Percentiles rank a stretch among this genome's conserved stretches.
Evolutionary conservation across 2,329 filamentous ascomycete species (phyloP).

Genomic region (Nannizziopsis arthrosporioides): DNA sequence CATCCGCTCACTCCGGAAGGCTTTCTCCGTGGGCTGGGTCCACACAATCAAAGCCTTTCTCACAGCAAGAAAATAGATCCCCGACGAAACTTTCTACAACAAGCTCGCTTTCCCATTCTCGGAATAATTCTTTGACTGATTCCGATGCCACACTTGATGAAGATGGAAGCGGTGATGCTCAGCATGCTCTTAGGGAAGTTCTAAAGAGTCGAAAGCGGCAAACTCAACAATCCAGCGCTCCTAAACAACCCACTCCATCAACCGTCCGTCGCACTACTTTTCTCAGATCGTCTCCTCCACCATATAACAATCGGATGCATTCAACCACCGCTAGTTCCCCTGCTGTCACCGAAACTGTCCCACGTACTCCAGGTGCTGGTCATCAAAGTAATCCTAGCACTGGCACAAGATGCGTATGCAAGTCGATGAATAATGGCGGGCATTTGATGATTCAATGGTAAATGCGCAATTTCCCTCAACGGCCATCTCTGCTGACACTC

Average conservation of each 20-base stretch:
- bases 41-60: constrained; percentile 3
- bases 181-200: constrained; percentile 38
- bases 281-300: constrained; percentile 33
- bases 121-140: constrained; percentile 16
- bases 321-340: constrained; percentile 37
- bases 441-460: constrained; percentile 50
- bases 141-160: constrained; percentile 17
- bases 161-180: constrained; percentile 32
- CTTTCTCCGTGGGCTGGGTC: constrained; percentile 24
- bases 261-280: constrained; percentile 24
- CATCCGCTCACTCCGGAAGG: constrained; percentile 31
- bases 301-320: constrained; percentile 26
- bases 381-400: constrained; percentile 41
- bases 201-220: constrained; percentile 21
- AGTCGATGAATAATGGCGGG: constrained; percentile 42
- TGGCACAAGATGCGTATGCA: constrained; percentile 49
- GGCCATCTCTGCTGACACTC: not conserved
- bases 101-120: not conserved
- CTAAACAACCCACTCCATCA: constrained; percentile 21
- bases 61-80: not conserved
- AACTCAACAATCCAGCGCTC: constrained; percentile 22
- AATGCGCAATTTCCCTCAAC: constrained; percentile 9
- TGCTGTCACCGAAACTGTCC: constrained; percentile 39
- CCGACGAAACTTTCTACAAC: not conserved
- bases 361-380: constrained; percentile 44